A percentile compares a stretch with the other conserved stretches of the same genome.
These are phyloP conservation scores for Coniochaeta prunicola DNA, from an alignment of 2,329 filamentous ascomycete species.

Conservation along the genomic window DNA sequence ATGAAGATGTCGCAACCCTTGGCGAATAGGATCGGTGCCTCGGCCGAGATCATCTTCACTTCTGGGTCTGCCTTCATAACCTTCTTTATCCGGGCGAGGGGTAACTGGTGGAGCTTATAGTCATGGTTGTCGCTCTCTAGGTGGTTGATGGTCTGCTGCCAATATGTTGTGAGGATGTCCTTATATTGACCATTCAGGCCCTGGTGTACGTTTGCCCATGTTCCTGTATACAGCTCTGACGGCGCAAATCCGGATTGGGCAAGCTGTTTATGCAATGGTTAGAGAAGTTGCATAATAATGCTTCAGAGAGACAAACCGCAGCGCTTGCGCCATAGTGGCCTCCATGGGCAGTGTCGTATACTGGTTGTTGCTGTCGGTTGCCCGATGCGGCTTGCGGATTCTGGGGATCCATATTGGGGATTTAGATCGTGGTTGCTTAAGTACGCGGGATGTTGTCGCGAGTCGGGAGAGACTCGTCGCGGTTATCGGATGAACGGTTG, in stretches of 20 bases:
- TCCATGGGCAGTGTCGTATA: conserved; percentile 67
- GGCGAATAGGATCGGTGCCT: conserved; percentile 94
- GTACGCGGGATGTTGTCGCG: not conserved
- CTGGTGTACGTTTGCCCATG: conserved; percentile 97
- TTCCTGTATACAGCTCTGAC: conserved; percentile 87
- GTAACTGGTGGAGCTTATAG: conserved; percentile 96
- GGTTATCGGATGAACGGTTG: not conserved
- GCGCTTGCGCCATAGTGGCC: conserved; percentile 73
- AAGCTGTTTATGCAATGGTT: conserved; percentile 48
- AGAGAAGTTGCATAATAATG: conserved; percentile 9
- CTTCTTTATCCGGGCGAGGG: conserved; percentile 97
- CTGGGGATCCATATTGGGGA: conserved; percentile 44
- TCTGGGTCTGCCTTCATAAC: conserved; percentile 99
- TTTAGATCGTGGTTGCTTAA: not conserved
- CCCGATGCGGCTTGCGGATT: conserved; percentile 37
- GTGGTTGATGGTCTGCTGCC: conserved; percentile 96
- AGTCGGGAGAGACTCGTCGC: not conserved
- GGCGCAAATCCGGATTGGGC: conserved; percentile 82
- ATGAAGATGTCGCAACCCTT: conserved; percentile 99
- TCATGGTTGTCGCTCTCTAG: conserved; percentile 93
- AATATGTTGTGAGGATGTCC: conserved; percentile 97
- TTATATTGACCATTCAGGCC: conserved; percentile 87
- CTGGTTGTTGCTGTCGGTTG: conserved; percentile 54
- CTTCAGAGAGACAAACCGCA: conserved; percentile 42
- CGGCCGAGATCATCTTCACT: conserved; percentile 99